Evolutionary conservation across 2,329 filamentous ascomycete genomes (phyloP).

Genomic region (Graphiopsis chlorocephala): DNA sequence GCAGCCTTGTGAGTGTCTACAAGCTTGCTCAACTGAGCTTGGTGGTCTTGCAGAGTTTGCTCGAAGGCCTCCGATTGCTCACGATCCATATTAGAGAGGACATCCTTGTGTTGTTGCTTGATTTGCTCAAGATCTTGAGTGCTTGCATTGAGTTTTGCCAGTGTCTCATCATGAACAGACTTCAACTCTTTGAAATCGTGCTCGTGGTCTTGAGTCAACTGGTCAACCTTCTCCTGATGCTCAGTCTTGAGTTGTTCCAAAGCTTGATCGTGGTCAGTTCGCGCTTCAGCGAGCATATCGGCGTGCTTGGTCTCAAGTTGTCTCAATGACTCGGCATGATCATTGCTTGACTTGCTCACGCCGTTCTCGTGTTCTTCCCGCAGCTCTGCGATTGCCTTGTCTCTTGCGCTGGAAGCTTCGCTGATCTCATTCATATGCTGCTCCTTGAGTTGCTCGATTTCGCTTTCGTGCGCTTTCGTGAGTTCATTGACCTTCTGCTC

Average conservation of each 20-base stretch:
- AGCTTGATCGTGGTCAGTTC: constrained; percentile 14
- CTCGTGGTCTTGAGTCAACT: constrained; percentile 17
- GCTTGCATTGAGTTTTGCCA: background rate
- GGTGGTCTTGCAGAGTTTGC: background rate
- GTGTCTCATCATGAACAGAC: background rate
- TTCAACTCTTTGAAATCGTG: constrained; percentile 15
- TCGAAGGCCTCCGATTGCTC: constrained; percentile 18
- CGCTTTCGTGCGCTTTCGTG: constrained; percentile 9
- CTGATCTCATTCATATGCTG: constrained; percentile 10
- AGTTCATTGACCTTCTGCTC: background rate
- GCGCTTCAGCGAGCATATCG: background rate
- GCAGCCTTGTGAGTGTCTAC: constrained; percentile 17
- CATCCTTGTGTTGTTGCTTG: constrained; percentile 16
- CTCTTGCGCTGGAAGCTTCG: background rate
- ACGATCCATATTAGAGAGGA: background rate
- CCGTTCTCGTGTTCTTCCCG: background rate
- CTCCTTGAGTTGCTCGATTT: constrained; percentile 18
- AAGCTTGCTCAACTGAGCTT: constrained; percentile 9
- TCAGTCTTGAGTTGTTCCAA: constrained; percentile 24
- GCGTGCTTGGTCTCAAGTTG: background rate
- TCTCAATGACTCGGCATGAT: background rate
- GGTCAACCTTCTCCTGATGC: constrained; percentile 5
- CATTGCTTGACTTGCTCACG: background rate
- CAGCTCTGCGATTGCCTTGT: constrained; percentile 3
- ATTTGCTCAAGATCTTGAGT: background rate